Conservation (phyloP, 2,329 filamentous ascomycete genomes). For the Cladosporium austrohemisphaericum region DNA sequence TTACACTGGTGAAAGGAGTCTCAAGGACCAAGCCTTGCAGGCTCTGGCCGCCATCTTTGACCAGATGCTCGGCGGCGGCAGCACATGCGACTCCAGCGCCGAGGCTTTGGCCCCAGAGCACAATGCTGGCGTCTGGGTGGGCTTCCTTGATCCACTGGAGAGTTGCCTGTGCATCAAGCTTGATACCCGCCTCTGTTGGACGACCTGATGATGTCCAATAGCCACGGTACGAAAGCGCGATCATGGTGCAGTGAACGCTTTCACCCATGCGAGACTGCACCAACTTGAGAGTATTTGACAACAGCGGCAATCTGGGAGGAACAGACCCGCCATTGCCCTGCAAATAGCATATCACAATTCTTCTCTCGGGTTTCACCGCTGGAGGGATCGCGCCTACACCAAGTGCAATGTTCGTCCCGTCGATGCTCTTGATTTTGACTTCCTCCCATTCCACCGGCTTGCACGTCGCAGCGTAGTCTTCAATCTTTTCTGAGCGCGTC, state of each 20-base stretch:
- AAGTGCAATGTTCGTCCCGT: constrained; percentile 63
- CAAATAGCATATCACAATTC: constrained; percentile 47
- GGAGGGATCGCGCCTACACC: constrained; percentile 44
- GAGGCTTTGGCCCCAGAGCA: constrained; percentile 76
- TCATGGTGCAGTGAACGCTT: constrained; percentile 35
- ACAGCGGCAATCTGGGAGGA: constrained; percentile 44
- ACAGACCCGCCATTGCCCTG: constrained; percentile 48
- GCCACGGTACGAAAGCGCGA: constrained; percentile 60
- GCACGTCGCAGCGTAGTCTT: constrained; percentile 59
- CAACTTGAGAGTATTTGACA: constrained; percentile 45
- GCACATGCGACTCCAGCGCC: constrained; percentile 68
- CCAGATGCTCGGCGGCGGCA: constrained; percentile 47
- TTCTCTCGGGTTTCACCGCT: constrained; percentile 11
- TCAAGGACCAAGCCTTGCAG: constrained; percentile 60
- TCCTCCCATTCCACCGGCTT: constrained; percentile 65
- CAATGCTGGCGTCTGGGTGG: constrained; percentile 36
- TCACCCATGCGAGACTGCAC: constrained; percentile 30
- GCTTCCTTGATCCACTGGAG: constrained; percentile 56
- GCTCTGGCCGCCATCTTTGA: constrained; percentile 31
- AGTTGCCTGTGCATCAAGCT: constrained; percentile 63
- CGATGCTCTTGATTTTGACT: constrained; percentile 55
- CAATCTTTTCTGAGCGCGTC: constrained; percentile 61
- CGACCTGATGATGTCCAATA: constrained; percentile 75
- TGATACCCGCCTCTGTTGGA: constrained; percentile 66
- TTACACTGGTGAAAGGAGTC: constrained; percentile 69